A percentile compares a stretch with the other conserved stretches of the same genome.
These are phyloP conservation scores for Neurospora sp. DNA, from an alignment of 495 filamentous ascomycete species.

Conservation along the genomic window DNA sequence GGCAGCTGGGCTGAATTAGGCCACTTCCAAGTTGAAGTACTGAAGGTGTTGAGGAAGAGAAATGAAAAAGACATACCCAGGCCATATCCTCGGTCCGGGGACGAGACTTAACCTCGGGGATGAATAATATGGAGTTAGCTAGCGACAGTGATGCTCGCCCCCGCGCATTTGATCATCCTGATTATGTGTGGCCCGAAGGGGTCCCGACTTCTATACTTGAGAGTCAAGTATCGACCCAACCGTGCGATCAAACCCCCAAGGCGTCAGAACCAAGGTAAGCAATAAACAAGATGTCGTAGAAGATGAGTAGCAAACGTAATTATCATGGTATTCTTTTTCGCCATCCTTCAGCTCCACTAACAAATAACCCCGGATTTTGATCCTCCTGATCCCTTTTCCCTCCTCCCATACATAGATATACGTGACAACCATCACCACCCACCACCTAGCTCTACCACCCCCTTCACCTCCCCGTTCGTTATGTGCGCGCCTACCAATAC, in stretches of 20 bases:
- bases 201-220: too few relatives aligned
- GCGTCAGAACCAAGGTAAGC: not conserved
- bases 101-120: constrained; percentile 7
- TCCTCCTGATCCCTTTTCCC: not conserved
- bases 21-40: too few relatives aligned
- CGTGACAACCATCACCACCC: not conserved
- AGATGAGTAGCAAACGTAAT: not conserved
- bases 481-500: constrained; percentile 45
- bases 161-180: too few relatives aligned
- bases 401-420: not conserved
- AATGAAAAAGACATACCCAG: constrained; percentile 19
- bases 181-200: too few relatives aligned
- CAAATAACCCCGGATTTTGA: not conserved
- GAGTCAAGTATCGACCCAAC: not conserved
- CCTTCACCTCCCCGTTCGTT: not conserved
- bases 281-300: not conserved
- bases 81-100: constrained; percentile 36
- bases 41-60: not conserved
- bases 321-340: not conserved
- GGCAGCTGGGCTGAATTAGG: too few relatives aligned
- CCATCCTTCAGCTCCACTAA: constrained; percentile 3
- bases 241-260: not conserved
- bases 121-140: too few relatives aligned
- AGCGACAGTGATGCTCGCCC: too few relatives aligned
- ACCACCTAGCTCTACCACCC: not conserved